Percentiles rank a stretch among this genome's conserved stretches.
These are phyloP conservation scores for Clausena lansium DNA, from an alignment of 345 rosid genomes.

Conservation along the genomic window DNA sequence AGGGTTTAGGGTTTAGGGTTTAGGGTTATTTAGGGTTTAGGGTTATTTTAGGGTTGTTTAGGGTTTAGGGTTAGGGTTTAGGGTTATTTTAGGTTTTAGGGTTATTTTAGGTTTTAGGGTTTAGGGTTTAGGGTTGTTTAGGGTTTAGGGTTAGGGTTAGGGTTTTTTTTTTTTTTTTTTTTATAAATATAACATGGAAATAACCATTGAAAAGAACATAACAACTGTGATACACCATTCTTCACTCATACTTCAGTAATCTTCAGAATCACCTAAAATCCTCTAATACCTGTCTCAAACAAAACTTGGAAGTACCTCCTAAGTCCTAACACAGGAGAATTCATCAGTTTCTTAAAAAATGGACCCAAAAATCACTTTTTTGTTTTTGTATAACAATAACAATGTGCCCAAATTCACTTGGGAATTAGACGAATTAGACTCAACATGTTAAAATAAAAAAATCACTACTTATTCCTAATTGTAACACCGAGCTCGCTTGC, in stretches of 20 bases:
- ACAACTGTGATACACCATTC: conserved; percentile 1
- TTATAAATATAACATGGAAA: conserved; percentile 5
- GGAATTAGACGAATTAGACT: not conserved
- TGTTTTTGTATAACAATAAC: not conserved
- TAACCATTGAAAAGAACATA: conserved; percentile 3
- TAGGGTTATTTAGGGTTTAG: too few species aligned
- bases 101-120: too few species aligned
- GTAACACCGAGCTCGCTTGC: conserved; percentile 83
- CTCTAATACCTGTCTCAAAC: not conserved
- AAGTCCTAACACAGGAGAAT: not conserved
- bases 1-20: too few species aligned
- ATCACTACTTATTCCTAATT: conserved; percentile 46
- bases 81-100: too few species aligned
- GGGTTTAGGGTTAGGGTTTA: too few species aligned
- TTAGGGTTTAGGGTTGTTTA: too few species aligned
- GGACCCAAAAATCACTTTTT: not conserved
- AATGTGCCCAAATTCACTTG: conserved; percentile 12
- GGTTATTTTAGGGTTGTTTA: too few species aligned
- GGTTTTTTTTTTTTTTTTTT: too few species aligned
- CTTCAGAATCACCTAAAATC: not conserved
- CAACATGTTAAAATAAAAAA: not conserved
- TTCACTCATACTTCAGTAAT: conserved; percentile 13
- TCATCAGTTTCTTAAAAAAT: not conserved
- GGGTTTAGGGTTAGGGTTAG: too few species aligned
- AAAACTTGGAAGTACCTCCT: conserved; percentile 1